Evolutionary conservation across 1,284 basidiomycete species (phyloP).

Genomic region (Leccinum pseudoinsigne): DNA sequence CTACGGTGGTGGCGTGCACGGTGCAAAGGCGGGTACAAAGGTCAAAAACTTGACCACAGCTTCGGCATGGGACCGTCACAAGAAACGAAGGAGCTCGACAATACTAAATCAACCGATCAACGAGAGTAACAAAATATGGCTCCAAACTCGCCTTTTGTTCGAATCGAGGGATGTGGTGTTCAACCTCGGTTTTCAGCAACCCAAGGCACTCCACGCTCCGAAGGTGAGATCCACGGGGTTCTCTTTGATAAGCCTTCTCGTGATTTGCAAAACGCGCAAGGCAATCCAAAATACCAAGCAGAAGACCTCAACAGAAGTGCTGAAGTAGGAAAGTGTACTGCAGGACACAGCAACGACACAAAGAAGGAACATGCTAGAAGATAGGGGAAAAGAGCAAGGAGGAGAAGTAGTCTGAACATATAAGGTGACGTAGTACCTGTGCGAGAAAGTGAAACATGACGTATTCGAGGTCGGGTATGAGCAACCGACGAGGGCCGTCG

Average conservation of each 20-base stretch:
- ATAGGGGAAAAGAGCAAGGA: conserved; percentile 35
- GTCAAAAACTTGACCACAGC: conserved; percentile 40
- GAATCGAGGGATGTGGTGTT: conserved; percentile 41
- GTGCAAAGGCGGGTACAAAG: conserved; percentile 33
- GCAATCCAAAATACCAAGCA: conserved; percentile 61
- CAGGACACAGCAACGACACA: no score
- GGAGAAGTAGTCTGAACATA: conserved; percentile 36
- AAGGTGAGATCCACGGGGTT: conserved; percentile 26
- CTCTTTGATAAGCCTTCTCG: conserved; percentile 26
- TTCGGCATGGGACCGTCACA: conserved; percentile 58
- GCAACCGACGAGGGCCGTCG: conserved; percentile 36
- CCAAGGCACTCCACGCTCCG: conserved; percentile 58
- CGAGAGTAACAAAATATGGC: conserved; percentile 2
- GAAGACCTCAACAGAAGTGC: conserved; percentile 31
- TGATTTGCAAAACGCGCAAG: conserved; percentile 46
- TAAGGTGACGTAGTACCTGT: conserved; percentile 53
- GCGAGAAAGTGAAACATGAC: conserved; percentile 47
- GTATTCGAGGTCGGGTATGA: conserved; percentile 38
- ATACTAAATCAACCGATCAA: conserved; percentile 17
- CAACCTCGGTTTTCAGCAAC: conserved; percentile 35
- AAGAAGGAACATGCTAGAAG: no score
- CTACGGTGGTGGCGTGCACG: conserved; percentile 44
- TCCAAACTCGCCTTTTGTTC: conserved; percentile 34
- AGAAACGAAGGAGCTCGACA: conserved; percentile 35
- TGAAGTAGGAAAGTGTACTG: no score